These are phyloP conservation scores for Populus davidiana DNA, from an alignment of 345 rosid species.

Conservation along the genomic window DNA sequence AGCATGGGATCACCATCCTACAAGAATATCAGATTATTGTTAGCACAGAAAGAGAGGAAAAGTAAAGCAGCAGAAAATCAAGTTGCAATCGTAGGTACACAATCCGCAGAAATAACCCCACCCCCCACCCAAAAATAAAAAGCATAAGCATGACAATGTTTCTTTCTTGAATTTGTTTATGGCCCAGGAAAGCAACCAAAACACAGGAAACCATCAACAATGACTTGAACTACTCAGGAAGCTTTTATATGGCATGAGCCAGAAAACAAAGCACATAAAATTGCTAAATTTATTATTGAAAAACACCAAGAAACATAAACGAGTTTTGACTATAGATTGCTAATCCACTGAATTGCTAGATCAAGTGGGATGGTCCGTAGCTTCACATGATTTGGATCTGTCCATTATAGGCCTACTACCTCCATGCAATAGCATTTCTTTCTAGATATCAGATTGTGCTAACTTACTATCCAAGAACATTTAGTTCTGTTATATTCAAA, in stretches of 20 bases:
- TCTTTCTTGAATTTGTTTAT: neutral
- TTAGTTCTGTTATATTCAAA: neutral
- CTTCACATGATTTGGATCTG: neutral
- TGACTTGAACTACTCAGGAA: neutral
- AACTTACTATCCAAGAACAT: neutral
- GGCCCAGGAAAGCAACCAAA: neutral
- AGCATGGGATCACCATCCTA: constrained; percentile 79
- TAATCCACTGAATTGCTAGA: neutral
- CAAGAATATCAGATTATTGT: constrained; percentile 3
- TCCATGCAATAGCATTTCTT: neutral
- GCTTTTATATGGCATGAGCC: neutral
- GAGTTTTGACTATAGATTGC: neutral
- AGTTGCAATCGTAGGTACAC: neutral
- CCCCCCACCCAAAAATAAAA: neutral
- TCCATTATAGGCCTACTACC: neutral
- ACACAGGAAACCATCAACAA: neutral
- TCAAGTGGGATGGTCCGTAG: neutral
- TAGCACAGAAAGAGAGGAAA: constrained; percentile 12
- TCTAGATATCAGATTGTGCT: neutral
- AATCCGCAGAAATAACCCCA: neutral
- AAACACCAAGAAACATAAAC: neutral
- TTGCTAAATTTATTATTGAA: neutral
- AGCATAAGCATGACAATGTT: neutral
- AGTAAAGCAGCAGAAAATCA: neutral
- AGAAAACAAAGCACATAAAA: neutral